Evolutionary conservation across 1,284 basidiomycete species (phyloP).

Genomic region (Ceratobasidium sp.): DNA sequence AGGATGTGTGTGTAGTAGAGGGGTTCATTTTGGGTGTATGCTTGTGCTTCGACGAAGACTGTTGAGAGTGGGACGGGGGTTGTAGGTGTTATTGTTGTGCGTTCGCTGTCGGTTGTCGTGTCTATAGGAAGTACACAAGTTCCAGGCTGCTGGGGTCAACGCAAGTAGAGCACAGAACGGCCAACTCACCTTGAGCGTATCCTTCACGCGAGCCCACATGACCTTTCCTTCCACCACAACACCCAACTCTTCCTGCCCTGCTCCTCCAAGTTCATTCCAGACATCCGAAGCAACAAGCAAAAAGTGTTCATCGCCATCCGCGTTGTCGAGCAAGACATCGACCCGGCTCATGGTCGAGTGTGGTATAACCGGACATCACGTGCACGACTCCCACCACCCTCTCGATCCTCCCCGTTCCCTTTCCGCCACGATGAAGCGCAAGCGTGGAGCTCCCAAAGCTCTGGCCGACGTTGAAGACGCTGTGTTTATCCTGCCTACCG

Average conservation of each 20-base stretch:
- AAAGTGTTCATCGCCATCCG: background rate
- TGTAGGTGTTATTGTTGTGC: background rate
- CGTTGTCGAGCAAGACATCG: constrained; percentile 1
- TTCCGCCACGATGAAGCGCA: constrained; percentile 38
- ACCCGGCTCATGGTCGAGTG: constrained; percentile 20
- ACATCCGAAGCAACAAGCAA: constrained; percentile 10
- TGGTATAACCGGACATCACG: constrained; percentile 1
- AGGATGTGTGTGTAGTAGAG: constrained; percentile 49
- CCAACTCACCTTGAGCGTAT: constrained; percentile 20
- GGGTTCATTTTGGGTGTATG: constrained; percentile 10
- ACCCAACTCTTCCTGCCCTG: background rate
- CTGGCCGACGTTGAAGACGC: constrained; percentile 28
- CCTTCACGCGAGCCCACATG: constrained; percentile 16
- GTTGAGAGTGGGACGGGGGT: constrained; percentile 38
- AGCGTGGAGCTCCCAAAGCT: constrained; percentile 28
- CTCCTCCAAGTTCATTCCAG: background rate
- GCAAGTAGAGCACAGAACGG: background rate
- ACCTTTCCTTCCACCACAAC: constrained; percentile 18
- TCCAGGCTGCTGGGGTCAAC: constrained; percentile 12
- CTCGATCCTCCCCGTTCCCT: background rate
- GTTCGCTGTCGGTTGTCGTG: background rate
- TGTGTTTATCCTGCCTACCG: constrained; percentile 15
- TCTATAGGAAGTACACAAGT: constrained; percentile 10
- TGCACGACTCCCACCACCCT: constrained; percentile 1
- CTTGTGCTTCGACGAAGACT: constrained; percentile 30